phyloP scores from a whole-genome alignment of 2,329 filamentous ascomycete species.

The Apiospora koreana region DNA sequence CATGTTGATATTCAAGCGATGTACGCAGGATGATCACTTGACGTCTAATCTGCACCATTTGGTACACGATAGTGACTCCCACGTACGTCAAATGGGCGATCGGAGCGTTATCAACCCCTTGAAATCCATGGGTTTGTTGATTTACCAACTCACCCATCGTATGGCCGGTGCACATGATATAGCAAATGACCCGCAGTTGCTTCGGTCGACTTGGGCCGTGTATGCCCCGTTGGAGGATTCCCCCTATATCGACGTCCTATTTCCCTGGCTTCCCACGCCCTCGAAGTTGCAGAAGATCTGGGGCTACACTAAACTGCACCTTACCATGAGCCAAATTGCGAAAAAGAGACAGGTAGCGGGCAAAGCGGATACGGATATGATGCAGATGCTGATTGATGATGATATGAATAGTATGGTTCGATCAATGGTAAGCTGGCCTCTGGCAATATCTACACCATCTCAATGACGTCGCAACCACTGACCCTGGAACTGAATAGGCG shows the following conservation, averaged over 20 bases:
- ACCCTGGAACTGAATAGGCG: neutral
- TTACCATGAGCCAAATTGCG: neutral
- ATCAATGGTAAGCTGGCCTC: neutral
- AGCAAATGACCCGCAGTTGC: conserved; percentile 1
- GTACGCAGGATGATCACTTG: conserved; percentile 12
- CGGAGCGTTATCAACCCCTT: neutral
- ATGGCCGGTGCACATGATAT: conserved; percentile 11
- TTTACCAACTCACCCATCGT: conserved; percentile 13
- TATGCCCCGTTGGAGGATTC: conserved; percentile 14
- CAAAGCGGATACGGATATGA: neutral
- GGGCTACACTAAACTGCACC: conserved; percentile 11
- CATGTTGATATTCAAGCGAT: conserved; percentile 11
- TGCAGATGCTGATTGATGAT: conserved; percentile 10
- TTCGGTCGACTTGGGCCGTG: conserved; percentile 10
- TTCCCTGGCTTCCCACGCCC: conserved; percentile 13
- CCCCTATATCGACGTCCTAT: conserved; percentile 13
- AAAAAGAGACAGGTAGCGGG: neutral
- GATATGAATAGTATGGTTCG: neutral
- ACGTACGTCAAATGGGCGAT: neutral
- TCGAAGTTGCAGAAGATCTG: conserved; percentile 12
- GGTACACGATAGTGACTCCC: neutral
- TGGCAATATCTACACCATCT: neutral
- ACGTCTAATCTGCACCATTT: conserved; percentile 6
- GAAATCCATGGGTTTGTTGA: conserved; percentile 11
- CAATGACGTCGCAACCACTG: too few relatives aligned